phyloP scores from a whole-genome alignment of 345 rosid genomes.

The Melaleuca alternifolia region DNA sequence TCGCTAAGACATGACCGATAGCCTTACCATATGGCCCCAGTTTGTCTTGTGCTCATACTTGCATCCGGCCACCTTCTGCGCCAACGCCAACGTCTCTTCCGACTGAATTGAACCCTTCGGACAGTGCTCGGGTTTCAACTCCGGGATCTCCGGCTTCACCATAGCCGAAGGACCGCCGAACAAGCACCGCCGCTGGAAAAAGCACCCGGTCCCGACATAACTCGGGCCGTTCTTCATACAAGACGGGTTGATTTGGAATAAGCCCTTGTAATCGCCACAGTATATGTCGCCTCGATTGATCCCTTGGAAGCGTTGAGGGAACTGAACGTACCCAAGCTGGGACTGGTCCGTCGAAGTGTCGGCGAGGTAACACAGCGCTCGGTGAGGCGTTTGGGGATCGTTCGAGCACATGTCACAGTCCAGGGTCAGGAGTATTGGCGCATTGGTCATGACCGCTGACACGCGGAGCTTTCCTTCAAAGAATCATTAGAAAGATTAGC shows the following conservation, averaged over 20 bases:
- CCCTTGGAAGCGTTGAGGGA: slow-evolving; percentile 56
- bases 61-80: slow-evolving; percentile 43
- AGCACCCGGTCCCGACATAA: slow-evolving; percentile 53
- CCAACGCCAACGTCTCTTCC: slow-evolving; percentile 15
- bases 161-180: slow-evolving; percentile 33
- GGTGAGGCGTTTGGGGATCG: slow-evolving; percentile 40
- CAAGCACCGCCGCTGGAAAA: slow-evolving; percentile 43
- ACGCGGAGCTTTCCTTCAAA: slow-evolving; percentile 47
- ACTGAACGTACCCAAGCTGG: slow-evolving; percentile 37
- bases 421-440: slow-evolving; percentile 51
- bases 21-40: slow-evolving; percentile 61
- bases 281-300: slow-evolving; percentile 49
- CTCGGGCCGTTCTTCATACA: slow-evolving; percentile 42
- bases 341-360: slow-evolving; percentile 21
- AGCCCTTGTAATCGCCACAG: slow-evolving; percentile 20
- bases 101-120: slow-evolving; percentile 20
- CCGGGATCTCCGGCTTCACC: slow-evolving; percentile 18
- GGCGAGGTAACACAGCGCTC: slow-evolving; percentile 37
- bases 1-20: background rate
- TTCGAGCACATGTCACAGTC: slow-evolving; percentile 87
- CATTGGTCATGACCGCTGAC: slow-evolving; percentile 56
- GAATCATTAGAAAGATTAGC: background rate
- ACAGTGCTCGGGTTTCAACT: slow-evolving; percentile 13
- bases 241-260: slow-evolving; percentile 23
- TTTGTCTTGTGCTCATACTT: slow-evolving; percentile 35